Conservation (phyloP, 2,329 filamentous ascomycete species). For the Nemania sp. region DNA sequence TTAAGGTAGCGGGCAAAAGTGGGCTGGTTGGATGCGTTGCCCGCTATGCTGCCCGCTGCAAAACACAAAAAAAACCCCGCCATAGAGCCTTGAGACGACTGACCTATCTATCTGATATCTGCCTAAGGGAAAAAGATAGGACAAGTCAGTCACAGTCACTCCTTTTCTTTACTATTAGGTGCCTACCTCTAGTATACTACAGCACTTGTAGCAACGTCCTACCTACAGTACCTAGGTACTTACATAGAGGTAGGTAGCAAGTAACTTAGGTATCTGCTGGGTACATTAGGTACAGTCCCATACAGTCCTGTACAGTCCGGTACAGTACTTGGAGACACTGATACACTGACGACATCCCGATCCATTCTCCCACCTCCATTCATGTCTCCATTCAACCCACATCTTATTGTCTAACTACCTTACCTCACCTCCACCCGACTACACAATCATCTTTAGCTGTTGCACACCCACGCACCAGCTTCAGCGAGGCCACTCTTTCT, state of each 20-base stretch:
- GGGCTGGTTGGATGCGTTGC: slow-evolving; percentile 24
- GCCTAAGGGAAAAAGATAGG: not conserved
- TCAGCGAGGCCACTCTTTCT: slow-evolving; percentile 26
- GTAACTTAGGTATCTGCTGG: not conserved
- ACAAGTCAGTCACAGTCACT: not conserved
- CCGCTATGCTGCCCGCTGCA: slow-evolving; percentile 32
- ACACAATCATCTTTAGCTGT: slow-evolving; percentile 25
- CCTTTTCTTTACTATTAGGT: slow-evolving; percentile 7
- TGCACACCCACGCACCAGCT: slow-evolving; percentile 24
- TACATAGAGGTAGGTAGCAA: not conserved
- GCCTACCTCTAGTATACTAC: not conserved
- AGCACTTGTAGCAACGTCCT: not conserved
- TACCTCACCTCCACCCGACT: slow-evolving; percentile 24
- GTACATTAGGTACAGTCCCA: too few species aligned
- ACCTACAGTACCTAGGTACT: not conserved
- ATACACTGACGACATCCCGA: slow-evolving; percentile 37
- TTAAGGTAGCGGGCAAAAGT: slow-evolving; percentile 38
- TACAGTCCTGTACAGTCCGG: not conserved
- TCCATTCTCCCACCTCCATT: slow-evolving; percentile 26
- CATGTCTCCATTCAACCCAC: slow-evolving; percentile 36
- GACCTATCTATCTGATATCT: too few species aligned
- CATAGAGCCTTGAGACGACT: slow-evolving; percentile 36
- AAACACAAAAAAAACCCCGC: slow-evolving; percentile 50
- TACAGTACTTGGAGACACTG: slow-evolving; percentile 7
- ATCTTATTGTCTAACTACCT: slow-evolving; percentile 29